These are phyloP conservation scores for Astrothelium macrocarpum DNA, from an alignment of 495 filamentous ascomycete genomes.

Conservation along the genomic window DNA sequence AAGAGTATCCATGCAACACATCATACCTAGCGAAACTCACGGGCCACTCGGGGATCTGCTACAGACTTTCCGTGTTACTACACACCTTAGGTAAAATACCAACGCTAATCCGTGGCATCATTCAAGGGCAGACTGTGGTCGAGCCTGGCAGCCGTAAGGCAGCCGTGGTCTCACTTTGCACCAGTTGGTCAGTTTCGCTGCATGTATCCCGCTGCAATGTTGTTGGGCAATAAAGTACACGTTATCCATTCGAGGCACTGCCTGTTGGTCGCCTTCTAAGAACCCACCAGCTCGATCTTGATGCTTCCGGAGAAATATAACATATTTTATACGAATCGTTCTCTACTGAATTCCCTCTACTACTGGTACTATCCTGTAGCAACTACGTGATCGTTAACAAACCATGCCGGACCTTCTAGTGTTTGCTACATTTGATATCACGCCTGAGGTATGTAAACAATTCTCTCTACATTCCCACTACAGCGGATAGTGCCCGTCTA, in stretches of 20 bases:
- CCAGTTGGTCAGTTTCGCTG: background rate
- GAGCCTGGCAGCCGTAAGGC: background rate
- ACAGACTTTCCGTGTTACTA: no score
- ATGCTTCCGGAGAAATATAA: background rate
- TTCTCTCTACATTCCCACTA: background rate
- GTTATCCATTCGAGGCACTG: background rate
- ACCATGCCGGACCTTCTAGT: background rate
- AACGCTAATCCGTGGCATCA: background rate
- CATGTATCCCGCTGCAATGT: background rate
- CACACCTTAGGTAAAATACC: constrained; percentile 2
- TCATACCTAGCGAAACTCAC: no score
- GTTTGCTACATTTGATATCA: constrained; percentile 2
- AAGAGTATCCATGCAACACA: no score
- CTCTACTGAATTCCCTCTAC: background rate
- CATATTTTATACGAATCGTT: background rate
- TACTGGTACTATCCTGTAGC: background rate
- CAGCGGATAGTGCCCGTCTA: no score
- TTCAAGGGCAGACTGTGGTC: background rate
- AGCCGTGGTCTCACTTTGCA: background rate
- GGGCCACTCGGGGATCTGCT: no score
- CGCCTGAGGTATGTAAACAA: background rate
- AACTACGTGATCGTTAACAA: background rate
- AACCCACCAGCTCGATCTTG: background rate
- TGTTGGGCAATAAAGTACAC: background rate
- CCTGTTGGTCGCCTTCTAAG: background rate